Evolutionary conservation across 345 rosid species (phyloP).

Genomic region (Raphanus sativus): DNA sequence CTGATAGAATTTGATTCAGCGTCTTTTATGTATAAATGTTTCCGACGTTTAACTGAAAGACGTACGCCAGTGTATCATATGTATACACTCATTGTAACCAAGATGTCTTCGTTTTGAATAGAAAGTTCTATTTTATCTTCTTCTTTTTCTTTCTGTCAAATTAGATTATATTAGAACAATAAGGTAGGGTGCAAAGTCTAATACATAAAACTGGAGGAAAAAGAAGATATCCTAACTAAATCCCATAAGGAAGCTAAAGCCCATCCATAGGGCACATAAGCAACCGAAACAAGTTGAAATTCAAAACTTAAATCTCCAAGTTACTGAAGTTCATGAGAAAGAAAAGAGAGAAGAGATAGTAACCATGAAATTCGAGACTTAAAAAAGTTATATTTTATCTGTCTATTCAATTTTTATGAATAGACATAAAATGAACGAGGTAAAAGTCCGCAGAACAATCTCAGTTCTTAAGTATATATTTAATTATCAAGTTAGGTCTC

Average conservation of each 20-base stretch:
- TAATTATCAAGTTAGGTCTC: not conserved
- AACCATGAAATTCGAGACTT: too few relatives aligned
- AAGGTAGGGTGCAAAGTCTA: too few relatives aligned
- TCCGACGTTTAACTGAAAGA: conserved; percentile 28
- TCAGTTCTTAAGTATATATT: not conserved
- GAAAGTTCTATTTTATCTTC: not conserved
- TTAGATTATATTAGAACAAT: too few relatives aligned
- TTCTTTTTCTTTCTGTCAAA: too few relatives aligned
- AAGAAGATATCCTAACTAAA: too few relatives aligned
- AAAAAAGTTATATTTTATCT: not conserved
- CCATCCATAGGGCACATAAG: too few relatives aligned
- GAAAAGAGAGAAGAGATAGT: too few relatives aligned
- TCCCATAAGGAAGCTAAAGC: too few relatives aligned
- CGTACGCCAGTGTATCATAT: conserved; percentile 12
- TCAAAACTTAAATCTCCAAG: too few relatives aligned
- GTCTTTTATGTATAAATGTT: not conserved
- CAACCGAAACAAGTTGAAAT: too few relatives aligned
- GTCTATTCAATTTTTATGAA: not conserved
- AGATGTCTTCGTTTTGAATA: not conserved
- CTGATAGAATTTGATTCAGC: conserved; percentile 11
- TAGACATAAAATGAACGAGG: not conserved
- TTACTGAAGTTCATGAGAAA: too few relatives aligned
- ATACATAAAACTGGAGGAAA: too few relatives aligned
- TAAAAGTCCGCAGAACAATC: not conserved
- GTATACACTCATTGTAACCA: conserved; percentile 13